These are phyloP conservation scores for Gynandropsis gynandra DNA, from an alignment of 345 rosid genomes.

Conservation along the genomic window DNA sequence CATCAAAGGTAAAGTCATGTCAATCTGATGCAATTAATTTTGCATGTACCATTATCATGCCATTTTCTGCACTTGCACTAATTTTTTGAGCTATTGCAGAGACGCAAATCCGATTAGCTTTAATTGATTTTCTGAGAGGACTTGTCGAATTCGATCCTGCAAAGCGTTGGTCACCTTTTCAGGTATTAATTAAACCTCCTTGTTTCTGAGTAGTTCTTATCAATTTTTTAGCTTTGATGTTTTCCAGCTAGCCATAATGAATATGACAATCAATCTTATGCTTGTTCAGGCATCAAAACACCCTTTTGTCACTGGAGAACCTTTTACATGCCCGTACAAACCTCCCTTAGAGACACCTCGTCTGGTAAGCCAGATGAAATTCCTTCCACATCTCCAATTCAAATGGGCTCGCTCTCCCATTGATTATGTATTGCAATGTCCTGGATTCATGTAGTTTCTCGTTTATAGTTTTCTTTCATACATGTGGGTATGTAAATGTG, in stretches of 20 bases:
- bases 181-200: constrained; percentile 39
- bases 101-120: constrained; percentile 59
- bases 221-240: constrained; percentile 1
- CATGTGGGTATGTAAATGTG: not conserved
- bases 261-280: constrained; percentile 8
- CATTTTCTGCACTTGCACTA: constrained; percentile 16
- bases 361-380: constrained; percentile 51
- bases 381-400: constrained; percentile 15
- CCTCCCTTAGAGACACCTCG: constrained; percentile 83
- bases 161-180: constrained; percentile 92
- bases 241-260: constrained; percentile 13
- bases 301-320: constrained; percentile 98
- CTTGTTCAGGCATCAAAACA: constrained; percentile 86
- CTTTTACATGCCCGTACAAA: constrained; percentile 81
- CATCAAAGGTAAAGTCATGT: constrained; percentile 42
- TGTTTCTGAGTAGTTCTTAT: constrained; percentile 2
- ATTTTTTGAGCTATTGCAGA: constrained; percentile 32
- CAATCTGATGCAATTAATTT: not conserved
- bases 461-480: constrained; percentile 5
- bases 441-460: constrained; percentile 2
- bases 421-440: constrained; percentile 6
- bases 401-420: constrained; percentile 12
- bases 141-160: constrained; percentile 91
- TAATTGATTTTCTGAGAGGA: constrained; percentile 83
- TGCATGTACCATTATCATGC: not conserved